Percentiles rank a stretch among this genome's conserved stretches.
phyloP scores from a whole-genome alignment of 2,329 filamentous ascomycete species.

The Aureobasidium leucospermi region DNA sequence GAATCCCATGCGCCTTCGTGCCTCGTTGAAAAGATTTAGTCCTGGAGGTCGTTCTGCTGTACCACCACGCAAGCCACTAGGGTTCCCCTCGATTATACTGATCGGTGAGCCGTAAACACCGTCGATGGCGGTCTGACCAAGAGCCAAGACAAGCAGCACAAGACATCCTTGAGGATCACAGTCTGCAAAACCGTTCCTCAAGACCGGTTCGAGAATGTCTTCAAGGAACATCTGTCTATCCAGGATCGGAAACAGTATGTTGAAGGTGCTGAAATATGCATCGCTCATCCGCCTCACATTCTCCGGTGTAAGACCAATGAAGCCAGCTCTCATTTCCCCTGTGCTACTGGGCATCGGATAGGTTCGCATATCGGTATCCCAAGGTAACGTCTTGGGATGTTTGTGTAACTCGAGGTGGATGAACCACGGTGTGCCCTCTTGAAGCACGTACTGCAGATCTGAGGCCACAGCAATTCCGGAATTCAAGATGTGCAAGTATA shows the following conservation, averaged over 20 bases:
- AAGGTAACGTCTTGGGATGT: slow-evolving; percentile 24
- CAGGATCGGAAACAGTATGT: slow-evolving; percentile 52
- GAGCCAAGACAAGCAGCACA: slow-evolving; percentile 50
- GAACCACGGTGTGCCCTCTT: slow-evolving; percentile 34
- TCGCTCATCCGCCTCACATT: slow-evolving; percentile 45
- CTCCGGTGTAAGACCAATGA: slow-evolving; percentile 39
- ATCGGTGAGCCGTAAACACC: slow-evolving; percentile 43
- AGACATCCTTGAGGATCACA: slow-evolving; percentile 45
- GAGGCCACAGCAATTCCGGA: slow-evolving; percentile 26
- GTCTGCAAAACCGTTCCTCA: slow-evolving; percentile 42
- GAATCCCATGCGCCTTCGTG: slow-evolving; percentile 53
- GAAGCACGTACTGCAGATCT: slow-evolving; percentile 30
- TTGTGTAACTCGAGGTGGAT: slow-evolving; percentile 28
- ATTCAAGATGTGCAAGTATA: slow-evolving; percentile 31
- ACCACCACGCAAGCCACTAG: slow-evolving; percentile 49
- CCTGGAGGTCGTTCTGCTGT: slow-evolving; percentile 47
- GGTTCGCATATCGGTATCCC: slow-evolving; percentile 23
- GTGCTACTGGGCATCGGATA: slow-evolving; percentile 16
- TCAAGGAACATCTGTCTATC: slow-evolving; percentile 49
- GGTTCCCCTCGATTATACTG: slow-evolving; percentile 35
- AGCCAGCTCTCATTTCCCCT: slow-evolving; percentile 21
- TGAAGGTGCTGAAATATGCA: slow-evolving; percentile 54
- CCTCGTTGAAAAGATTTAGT: slow-evolving; percentile 55
- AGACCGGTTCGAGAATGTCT: slow-evolving; percentile 39
- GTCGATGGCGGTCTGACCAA: slow-evolving; percentile 52